Conservation (phyloP, 1,284 basidiomycete species). For the Fomitopsis pinicola region DNA sequence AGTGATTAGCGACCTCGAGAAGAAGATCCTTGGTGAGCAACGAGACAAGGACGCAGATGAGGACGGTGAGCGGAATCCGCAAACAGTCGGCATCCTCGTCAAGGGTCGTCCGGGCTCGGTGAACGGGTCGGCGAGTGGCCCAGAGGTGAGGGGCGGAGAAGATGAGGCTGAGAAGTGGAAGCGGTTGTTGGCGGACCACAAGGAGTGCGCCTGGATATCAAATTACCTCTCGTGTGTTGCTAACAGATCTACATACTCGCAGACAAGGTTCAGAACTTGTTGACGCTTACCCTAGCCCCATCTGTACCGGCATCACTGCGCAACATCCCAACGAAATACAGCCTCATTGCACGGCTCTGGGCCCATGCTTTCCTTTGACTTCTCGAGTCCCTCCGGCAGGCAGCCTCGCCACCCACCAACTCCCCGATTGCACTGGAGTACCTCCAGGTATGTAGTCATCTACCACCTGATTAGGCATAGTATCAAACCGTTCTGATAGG, state of each 20-base stretch:
- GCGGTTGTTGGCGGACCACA: constrained; percentile 63
- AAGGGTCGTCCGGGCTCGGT: constrained; percentile 34
- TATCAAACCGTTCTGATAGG: constrained; percentile 35
- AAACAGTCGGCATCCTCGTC: constrained; percentile 42
- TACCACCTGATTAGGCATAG: not conserved
- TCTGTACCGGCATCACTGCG: constrained; percentile 85
- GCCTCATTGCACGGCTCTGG: constrained; percentile 93
- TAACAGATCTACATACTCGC: constrained; percentile 49
- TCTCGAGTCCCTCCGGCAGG: constrained; percentile 84
- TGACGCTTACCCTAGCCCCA: constrained; percentile 83
- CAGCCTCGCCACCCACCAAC: constrained; percentile 73
- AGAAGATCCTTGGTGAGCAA: constrained; percentile 62
- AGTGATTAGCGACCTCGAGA: constrained; percentile 68
- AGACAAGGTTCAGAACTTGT: constrained; percentile 84
- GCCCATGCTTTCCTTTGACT: constrained; percentile 86
- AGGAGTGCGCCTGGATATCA: constrained; percentile 45
- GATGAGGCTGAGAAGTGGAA: constrained; percentile 67
- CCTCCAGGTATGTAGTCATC: constrained; percentile 24
- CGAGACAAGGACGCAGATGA: constrained; percentile 50
- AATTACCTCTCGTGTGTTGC: not conserved
- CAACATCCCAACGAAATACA: constrained; percentile 89
- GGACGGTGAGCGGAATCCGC: constrained; percentile 22
- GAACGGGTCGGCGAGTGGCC: constrained; percentile 29
- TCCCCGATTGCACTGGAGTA: constrained; percentile 51
- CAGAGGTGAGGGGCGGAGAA: constrained; percentile 27